A percentile compares a stretch with the other conserved stretches of the same genome.
Evolutionary conservation across 1,284 basidiomycete genomes (phyloP).

Genomic region (Cutaneotrichosporon curvatum): DNA sequence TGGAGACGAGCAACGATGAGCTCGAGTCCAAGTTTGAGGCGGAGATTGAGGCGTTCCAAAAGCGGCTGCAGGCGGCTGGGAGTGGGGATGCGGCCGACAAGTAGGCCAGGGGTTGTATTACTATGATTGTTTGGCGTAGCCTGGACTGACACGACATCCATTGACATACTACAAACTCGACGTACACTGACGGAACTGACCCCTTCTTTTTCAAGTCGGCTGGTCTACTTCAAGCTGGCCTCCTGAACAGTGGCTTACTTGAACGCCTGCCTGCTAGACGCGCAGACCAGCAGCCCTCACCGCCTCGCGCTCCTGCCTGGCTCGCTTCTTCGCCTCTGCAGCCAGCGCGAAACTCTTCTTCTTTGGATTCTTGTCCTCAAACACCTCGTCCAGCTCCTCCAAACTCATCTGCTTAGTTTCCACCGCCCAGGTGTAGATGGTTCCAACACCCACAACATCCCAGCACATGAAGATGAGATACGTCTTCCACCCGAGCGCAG

Average conservation of each 20-base stretch:
- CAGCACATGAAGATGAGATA: slow-evolving; percentile 54
- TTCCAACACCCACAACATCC: slow-evolving; percentile 54
- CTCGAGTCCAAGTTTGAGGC: slow-evolving; percentile 24
- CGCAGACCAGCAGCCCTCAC: not conserved
- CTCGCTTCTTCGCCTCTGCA: slow-evolving; percentile 8
- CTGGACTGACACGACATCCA: too few relatives aligned
- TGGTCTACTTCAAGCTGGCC: too few relatives aligned
- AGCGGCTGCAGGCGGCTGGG: slow-evolving; percentile 8
- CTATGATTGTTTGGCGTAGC: too few relatives aligned
- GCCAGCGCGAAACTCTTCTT: slow-evolving; percentile 44
- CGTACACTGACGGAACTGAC: too few relatives aligned
- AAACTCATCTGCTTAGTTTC: slow-evolving; percentile 52
- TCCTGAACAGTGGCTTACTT: not conserved
- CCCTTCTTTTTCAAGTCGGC: too few relatives aligned
- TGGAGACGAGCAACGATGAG: slow-evolving; percentile 36
- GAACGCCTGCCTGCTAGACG: not conserved
- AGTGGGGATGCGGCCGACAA: not conserved
- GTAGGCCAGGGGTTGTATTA: too few relatives aligned
- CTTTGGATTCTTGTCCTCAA: slow-evolving; percentile 50
- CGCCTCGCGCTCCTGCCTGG: slow-evolving; percentile 4
- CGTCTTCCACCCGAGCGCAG: slow-evolving; percentile 34
- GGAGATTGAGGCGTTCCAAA: slow-evolving; percentile 20
- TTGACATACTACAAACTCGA: too few relatives aligned
- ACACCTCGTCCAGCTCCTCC: slow-evolving; percentile 55
- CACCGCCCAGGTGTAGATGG: slow-evolving; percentile 54